phyloP scores from a whole-genome alignment of 2,329 filamentous ascomycete species.

The Clarireedia sp. region DNA sequence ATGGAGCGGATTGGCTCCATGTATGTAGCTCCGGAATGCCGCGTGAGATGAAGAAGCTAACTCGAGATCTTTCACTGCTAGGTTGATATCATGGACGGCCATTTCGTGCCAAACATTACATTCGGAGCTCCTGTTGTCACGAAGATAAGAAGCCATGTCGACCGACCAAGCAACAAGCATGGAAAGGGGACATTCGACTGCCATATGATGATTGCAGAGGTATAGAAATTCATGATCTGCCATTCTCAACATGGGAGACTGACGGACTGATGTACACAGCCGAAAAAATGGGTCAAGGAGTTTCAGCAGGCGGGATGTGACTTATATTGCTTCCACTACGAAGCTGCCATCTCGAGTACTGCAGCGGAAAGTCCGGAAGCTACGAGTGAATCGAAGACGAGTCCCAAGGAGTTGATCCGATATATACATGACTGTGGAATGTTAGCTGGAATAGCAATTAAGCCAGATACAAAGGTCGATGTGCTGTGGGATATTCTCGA shows the following conservation, averaged over 20 bases:
- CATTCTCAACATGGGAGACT: background rate
- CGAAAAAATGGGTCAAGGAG: conserved; percentile 95
- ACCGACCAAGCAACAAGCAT: conserved; percentile 57
- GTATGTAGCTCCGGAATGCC: background rate
- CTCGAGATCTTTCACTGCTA: background rate
- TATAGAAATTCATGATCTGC: conserved; percentile 32
- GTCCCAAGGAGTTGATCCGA: conserved; percentile 73
- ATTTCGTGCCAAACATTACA: conserved; percentile 98
- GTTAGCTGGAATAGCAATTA: conserved; percentile 90
- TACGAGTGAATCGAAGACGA: conserved; percentile 63
- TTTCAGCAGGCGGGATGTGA: conserved; percentile 93
- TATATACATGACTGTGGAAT: conserved; percentile 87
- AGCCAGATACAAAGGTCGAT: conserved; percentile 83
- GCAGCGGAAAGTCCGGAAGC: conserved; percentile 73
- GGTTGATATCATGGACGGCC: conserved; percentile 96
- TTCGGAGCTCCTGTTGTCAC: conserved; percentile 93
- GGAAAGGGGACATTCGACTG: conserved; percentile 95
- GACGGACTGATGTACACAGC: conserved; percentile 42
- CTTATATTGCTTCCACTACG: conserved; percentile 99
- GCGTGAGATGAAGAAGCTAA: background rate
- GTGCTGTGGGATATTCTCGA: conserved; percentile 89
- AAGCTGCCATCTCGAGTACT: conserved; percentile 77
- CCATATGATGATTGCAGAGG: conserved; percentile 99
- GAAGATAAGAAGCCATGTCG: conserved; percentile 83
- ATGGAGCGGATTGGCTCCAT: conserved; percentile 67